Evolutionary conservation across 768 basidiomycete species (phyloP).

Genomic region (Clathrus columnatus): DNA sequence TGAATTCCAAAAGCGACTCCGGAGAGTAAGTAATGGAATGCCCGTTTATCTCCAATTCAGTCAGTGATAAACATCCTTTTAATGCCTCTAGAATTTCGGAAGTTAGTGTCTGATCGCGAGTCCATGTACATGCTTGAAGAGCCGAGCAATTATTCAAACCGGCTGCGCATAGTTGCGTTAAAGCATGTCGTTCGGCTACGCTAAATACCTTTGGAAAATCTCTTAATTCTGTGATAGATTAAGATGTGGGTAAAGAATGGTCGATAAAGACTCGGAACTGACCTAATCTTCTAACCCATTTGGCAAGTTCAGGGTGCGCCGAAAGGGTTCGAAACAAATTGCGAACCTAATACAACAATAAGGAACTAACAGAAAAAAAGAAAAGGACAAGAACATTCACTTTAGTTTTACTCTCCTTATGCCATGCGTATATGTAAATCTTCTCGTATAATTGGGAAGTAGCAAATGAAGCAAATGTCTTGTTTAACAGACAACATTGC

Average conservation of each 20-base stretch:
- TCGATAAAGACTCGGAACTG: no score
- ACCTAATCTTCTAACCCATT: constrained; percentile 52
- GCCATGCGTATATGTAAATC: constrained; percentile 62
- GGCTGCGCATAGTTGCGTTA: constrained; percentile 32
- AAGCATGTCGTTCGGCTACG: constrained; percentile 21
- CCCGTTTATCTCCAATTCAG: constrained; percentile 67
- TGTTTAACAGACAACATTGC: constrained; percentile 47
- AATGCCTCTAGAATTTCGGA: constrained; percentile 51
- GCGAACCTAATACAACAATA: constrained; percentile 51
- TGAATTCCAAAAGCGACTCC: constrained; percentile 38
- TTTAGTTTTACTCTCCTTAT: constrained; percentile 53
- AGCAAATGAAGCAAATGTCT: constrained; percentile 43
- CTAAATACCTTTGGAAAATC: constrained; percentile 54
- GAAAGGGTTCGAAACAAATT: constrained; percentile 57
- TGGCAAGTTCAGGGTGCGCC: constrained; percentile 44
- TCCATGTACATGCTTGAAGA: constrained; percentile 64
- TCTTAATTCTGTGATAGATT: constrained; percentile 45
- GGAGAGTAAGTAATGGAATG: constrained; percentile 51
- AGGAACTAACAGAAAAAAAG: not conserved
- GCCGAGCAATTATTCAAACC: constrained; percentile 56
- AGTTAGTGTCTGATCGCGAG: constrained; percentile 65
- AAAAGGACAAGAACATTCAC: constrained; percentile 27
- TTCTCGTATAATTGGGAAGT: constrained; percentile 45
- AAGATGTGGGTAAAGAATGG: no score
- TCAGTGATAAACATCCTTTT: constrained; percentile 29